phyloP scores from a whole-genome alignment of 2,329 filamentous ascomycete genomes.

The Xylariaceae sp. region DNA sequence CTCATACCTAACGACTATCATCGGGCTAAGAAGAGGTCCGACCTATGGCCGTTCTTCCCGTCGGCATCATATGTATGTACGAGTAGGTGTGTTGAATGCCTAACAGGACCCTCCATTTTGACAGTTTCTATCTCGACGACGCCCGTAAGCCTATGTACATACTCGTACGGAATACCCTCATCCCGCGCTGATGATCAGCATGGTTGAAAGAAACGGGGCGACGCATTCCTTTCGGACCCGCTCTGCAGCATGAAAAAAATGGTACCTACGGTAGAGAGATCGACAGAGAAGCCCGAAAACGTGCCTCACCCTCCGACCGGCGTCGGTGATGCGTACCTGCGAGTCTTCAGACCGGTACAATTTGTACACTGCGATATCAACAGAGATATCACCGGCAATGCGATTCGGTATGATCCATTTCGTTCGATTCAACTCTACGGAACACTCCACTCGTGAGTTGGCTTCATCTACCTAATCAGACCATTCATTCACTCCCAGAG shows the following conservation, averaged over 20 bases:
- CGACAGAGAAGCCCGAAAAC: constrained; percentile 7
- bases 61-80: neutral
- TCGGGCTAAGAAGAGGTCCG: neutral
- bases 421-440: too few relatives aligned
- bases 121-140: neutral
- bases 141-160: neutral
- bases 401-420: too few relatives aligned
- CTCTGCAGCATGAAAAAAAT: too few relatives aligned
- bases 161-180: neutral
- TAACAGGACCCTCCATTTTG: too few relatives aligned
- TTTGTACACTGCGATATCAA: neutral
- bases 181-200: neutral
- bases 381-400: neutral
- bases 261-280: neutral
- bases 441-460: too few relatives aligned
- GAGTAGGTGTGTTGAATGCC: too few relatives aligned
- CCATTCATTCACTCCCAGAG: too few relatives aligned
- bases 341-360: too few relatives aligned
- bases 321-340: constrained; percentile 2
- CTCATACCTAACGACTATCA: neutral
- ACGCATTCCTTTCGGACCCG: too few relatives aligned
- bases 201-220: too few relatives aligned
- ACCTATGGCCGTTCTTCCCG: neutral
- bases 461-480: too few relatives aligned
- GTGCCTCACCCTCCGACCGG: constrained; percentile 3